Base-by-base conservation (phyloP, 129 eudicot species). In the Chrysanthemum makinoi region DNA sequence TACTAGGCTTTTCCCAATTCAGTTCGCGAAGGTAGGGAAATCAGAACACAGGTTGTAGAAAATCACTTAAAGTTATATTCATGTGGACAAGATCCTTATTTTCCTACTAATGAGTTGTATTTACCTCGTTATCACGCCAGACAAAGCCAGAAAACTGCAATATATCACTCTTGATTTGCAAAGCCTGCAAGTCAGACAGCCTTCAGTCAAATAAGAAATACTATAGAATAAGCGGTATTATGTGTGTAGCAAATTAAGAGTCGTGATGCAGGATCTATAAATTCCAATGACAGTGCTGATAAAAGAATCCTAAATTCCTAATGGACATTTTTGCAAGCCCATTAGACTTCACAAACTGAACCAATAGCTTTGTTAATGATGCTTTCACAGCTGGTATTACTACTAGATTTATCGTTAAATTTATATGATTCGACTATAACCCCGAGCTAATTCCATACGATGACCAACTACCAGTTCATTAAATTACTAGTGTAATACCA, bases 101-200 rank as follows among this genome's bases (percentile, higher is more conserved):
- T 39, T 49, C 61, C 60, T 26, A 53, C 58, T 17, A 58, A 58
- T 19, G 17, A 35, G 44, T 47, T 50, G 44, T 15, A 30, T 69
- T 78, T 81, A 95, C 97, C 96, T 90, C 99, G 79, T 90, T 81
- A 50, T 76, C 89, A 72, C 75, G 86, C 89, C 91, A 87, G 13
- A 80, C 97, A 86, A 85, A 95, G 53, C 99, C 99, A 78, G 99
- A 95, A 82, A 90, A 95, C 80, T 77, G 85, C 69, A 87, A 83
- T 51, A 95, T 84, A 64, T 90, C 84, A 63, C 71, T 83, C 86
- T 95, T 95, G 68, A 95, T 44, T 73, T 82, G 82, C 60, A 69
- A 58, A 35, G 99, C 99, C 97, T 95, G 96, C 84, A 81, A 79
- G 57, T 72, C 18, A 74, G 72, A 54, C 72, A 20, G 26, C 62